These are phyloP conservation scores for Pholiota conissans DNA, from an alignment of 768 basidiomycete genomes.

Conservation along the genomic window DNA sequence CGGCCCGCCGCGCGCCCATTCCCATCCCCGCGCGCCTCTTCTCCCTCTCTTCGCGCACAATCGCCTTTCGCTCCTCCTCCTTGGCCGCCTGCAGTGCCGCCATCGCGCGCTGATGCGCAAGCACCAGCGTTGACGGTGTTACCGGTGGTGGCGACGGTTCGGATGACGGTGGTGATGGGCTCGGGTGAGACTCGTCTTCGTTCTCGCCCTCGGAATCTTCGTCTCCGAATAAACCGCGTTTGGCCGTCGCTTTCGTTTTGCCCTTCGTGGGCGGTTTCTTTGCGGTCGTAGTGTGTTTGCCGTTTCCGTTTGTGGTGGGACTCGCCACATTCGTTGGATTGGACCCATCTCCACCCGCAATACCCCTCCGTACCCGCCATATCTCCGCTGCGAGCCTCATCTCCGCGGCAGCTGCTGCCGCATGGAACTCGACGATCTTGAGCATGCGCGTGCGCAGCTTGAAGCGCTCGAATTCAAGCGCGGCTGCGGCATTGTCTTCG, in stretches of 20 bases:
- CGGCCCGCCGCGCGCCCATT: background rate
- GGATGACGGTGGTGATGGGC: background rate
- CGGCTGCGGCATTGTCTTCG: conserved; percentile 15
- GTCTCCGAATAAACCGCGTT: background rate
- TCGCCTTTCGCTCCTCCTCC: background rate
- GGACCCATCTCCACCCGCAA: conserved; percentile 20
- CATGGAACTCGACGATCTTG: conserved; percentile 54
- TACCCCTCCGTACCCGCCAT: conserved; percentile 26
- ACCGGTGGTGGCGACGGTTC: background rate
- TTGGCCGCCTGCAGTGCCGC: conserved; percentile 4
- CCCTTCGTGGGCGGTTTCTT: conserved; percentile 2
- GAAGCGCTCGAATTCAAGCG: conserved; percentile 34
- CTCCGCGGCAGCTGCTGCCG: conserved; percentile 42
- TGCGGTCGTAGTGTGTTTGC: too few relatives aligned
- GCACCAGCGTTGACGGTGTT: background rate
- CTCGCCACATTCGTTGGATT: too few relatives aligned
- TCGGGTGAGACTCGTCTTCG: background rate
- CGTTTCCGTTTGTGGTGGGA: too few relatives aligned
- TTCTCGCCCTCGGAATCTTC: background rate
- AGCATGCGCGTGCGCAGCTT: conserved; percentile 45
- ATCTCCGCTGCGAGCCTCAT: conserved; percentile 40
- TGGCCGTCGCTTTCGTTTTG: background rate
- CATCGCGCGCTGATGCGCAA: conserved; percentile 4
- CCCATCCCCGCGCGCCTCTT: background rate
- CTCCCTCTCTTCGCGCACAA: background rate